These are phyloP conservation scores for Marasmius tenuissimus DNA, from an alignment of 1,284 basidiomycete species.

Conservation along the genomic window DNA sequence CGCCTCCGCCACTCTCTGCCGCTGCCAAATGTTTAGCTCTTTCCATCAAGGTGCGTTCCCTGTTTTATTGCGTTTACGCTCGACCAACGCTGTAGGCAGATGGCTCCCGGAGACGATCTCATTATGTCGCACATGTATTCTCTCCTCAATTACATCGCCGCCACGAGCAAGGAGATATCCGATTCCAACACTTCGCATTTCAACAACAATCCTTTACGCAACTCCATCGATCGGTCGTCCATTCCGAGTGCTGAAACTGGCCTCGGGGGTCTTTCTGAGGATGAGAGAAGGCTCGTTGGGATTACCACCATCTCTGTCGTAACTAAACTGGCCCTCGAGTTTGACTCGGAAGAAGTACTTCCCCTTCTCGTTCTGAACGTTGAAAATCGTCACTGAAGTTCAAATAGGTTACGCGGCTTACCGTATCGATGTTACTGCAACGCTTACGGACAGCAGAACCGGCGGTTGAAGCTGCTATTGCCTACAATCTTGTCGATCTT, in stretches of 20 bases:
- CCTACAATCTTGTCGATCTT: conserved; percentile 89
- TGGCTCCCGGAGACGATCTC: conserved; percentile 86
- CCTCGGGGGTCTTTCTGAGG: conserved; percentile 71
- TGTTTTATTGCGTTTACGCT: neutral
- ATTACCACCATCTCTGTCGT: conserved; percentile 92
- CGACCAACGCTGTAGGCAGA: conserved; percentile 36
- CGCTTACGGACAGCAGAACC: conserved; percentile 83
- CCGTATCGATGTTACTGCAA: conserved; percentile 92
- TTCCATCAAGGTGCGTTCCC: conserved; percentile 73
- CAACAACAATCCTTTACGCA: conserved; percentile 41
- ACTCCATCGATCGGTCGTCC: conserved; percentile 44
- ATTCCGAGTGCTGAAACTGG: conserved; percentile 60
- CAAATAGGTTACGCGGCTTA: conserved; percentile 75
- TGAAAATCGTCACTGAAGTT: neutral
- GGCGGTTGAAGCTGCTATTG: conserved; percentile 86
- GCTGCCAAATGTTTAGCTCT: conserved; percentile 89
- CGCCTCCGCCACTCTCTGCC: conserved; percentile 76
- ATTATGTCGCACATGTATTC: conserved; percentile 97
- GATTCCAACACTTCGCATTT: conserved; percentile 46
- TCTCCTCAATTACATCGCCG: conserved; percentile 87
- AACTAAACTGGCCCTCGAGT: conserved; percentile 80
- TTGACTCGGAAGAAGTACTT: conserved; percentile 74
- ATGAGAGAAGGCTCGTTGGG: conserved; percentile 82
- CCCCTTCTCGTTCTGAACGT: neutral
- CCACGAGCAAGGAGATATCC: conserved; percentile 73